Percentiles rank a stretch among this genome's conserved stretches.
Conservation (phyloP, 352 stramenopile genomes). For the Phytophthora fragariae region DNA sequence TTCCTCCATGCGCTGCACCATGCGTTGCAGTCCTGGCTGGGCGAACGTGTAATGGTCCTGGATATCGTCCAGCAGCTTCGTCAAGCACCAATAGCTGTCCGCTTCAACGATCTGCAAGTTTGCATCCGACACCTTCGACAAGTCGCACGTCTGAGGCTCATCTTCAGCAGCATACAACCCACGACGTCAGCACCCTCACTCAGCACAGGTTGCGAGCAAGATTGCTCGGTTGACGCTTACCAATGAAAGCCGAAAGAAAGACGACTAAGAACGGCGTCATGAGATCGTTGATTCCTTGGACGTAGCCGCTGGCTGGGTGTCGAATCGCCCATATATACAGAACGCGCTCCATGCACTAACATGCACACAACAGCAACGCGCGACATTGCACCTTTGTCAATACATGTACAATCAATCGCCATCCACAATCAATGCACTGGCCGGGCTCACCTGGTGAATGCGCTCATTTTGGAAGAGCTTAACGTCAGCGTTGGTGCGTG, state of each 20-base stretch:
- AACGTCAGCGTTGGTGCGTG: constrained; percentile 96
- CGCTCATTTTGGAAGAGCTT: constrained; percentile 97
- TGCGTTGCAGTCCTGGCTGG: constrained; percentile 98
- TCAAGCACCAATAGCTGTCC: constrained; percentile 99
- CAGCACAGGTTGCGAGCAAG: no score
- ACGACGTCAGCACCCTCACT: constrained; percentile 1
- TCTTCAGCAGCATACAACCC: constrained; percentile 44
- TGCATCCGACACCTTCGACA: constrained; percentile 69
- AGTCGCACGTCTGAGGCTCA: constrained; percentile 78
- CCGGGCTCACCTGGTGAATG: constrained; percentile 76
- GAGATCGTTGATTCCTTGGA: constrained; percentile 99
- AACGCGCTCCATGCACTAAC: constrained; percentile 93
- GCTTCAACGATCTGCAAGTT: constrained; percentile 93
- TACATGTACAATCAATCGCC: neutral
- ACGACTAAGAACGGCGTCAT: constrained; percentile 97
- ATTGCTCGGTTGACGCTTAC: constrained; percentile 37
- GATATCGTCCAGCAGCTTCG: constrained; percentile 98
- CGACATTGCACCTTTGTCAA: constrained; percentile 4
- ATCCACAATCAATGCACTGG: neutral
- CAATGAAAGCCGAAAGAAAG: constrained; percentile 92
- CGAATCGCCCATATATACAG: constrained; percentile 99
- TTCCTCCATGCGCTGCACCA: constrained; percentile 98
- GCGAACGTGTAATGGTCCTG: constrained; percentile 99
- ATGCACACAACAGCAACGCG: constrained; percentile 7
- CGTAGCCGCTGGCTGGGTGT: constrained; percentile 98